A percentile compares a stretch with the other conserved stretches of the same genome.
Evolutionary conservation across 2,329 filamentous ascomycete genomes (phyloP).

Genomic region (Exophiala aquamarina): DNA sequence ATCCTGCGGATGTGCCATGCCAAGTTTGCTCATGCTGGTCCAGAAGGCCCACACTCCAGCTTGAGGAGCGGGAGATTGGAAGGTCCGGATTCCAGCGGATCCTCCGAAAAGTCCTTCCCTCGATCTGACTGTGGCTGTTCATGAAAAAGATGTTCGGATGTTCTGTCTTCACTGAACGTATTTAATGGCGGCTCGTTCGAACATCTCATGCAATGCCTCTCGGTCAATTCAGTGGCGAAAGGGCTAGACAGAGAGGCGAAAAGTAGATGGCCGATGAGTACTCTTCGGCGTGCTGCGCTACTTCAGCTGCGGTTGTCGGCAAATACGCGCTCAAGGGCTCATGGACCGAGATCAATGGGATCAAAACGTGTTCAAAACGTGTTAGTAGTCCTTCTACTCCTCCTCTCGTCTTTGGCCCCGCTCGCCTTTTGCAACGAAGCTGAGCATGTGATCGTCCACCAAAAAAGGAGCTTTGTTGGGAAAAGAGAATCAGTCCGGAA

Average conservation of each 20-base stretch:
- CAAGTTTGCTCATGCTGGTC: too few species aligned
- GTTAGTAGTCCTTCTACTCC: conserved; percentile 1
- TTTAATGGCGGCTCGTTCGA: background rate
- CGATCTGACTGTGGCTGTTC: too few species aligned
- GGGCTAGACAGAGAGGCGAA: too few species aligned
- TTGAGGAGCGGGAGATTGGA: background rate
- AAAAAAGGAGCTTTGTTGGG: too few species aligned
- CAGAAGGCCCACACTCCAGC: too few species aligned
- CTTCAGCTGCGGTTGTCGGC: background rate
- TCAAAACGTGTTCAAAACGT: conserved; percentile 12
- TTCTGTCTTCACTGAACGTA: background rate
- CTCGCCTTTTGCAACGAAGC: too few species aligned
- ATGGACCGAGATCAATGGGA: conserved; percentile 2
- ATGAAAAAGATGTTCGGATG: background rate
- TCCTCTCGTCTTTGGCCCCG: background rate
- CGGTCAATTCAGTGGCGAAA: too few species aligned
- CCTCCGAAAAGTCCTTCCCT: background rate
- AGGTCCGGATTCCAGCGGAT: background rate
- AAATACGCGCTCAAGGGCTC: conserved; percentile 5
- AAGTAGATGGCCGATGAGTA: background rate
- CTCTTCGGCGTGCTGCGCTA: conserved; percentile 1
- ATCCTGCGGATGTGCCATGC: too few species aligned
- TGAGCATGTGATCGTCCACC: too few species aligned
- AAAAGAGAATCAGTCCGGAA: too few species aligned
- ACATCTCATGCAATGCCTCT: background rate